A percentile compares a stretch with the other conserved stretches of the same genome.
Evolutionary conservation across 129 eudicot genomes (phyloP).

Genomic region (Flaveria robusta): DNA sequence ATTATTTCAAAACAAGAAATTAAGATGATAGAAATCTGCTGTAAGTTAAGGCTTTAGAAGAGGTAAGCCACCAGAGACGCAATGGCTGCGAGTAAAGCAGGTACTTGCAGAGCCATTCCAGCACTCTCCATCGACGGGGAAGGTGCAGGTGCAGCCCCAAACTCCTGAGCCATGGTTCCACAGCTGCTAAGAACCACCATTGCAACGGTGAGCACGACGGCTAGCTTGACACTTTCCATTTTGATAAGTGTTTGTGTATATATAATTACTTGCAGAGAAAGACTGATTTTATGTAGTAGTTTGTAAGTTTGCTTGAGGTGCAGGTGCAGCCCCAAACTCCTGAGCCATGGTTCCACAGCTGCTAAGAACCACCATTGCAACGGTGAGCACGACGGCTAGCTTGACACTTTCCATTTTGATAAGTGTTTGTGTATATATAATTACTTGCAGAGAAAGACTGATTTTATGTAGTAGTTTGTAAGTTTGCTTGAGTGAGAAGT

Average conservation of each 20-base stretch:
- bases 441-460: not conserved
- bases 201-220: conserved; percentile 33
- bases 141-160: conserved; percentile 46
- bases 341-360: conserved; percentile 28
- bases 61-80: conserved; percentile 42
- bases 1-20: not conserved
- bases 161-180: conserved; percentile 33
- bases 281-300: not conserved
- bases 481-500: conserved; percentile 1
- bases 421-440: not conserved
- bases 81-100: conserved; percentile 34
- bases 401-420: conserved; percentile 38
- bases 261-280: not conserved
- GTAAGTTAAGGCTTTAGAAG: conserved; percentile 15
- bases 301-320: conserved; percentile 42
- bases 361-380: conserved; percentile 28
- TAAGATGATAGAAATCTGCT: not conserved
- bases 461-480: not conserved
- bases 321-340: conserved; percentile 40
- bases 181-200: conserved; percentile 28
- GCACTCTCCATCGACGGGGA: conserved; percentile 50
- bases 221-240: conserved; percentile 43
- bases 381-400: conserved; percentile 37
- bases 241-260: not conserved
- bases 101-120: conserved; percentile 36